These are phyloP conservation scores for Teunomyces barrocoloradensis DNA, from an alignment of 805 yeast species.

Conservation along the genomic window DNA sequence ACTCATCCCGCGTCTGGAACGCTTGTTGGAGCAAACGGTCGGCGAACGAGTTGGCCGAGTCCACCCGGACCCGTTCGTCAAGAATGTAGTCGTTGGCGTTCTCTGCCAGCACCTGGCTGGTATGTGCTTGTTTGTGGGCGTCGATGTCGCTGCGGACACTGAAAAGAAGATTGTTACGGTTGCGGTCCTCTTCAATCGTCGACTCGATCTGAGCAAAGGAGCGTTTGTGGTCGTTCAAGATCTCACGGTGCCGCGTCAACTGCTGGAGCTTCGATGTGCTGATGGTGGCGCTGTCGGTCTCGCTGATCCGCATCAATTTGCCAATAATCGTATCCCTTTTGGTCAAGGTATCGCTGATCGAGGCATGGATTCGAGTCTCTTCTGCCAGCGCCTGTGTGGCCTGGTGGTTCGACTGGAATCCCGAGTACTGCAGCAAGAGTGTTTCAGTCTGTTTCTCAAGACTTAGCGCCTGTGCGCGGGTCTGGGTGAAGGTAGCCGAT, in stretches of 20 bases:
- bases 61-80: slow-evolving; percentile 72
- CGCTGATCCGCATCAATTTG: slow-evolving; percentile 52
- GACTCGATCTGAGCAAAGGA: slow-evolving; percentile 59
- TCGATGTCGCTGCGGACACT: slow-evolving; percentile 80
- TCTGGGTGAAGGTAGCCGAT: slow-evolving; percentile 58
- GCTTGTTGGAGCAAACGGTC: slow-evolving; percentile 84
- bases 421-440: slow-evolving; percentile 41
- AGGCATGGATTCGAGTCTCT: slow-evolving; percentile 20
- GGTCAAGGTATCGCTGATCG: slow-evolving; percentile 24
- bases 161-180: slow-evolving; percentile 67
- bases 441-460: slow-evolving; percentile 71
- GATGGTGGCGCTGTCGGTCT: slow-evolving; percentile 49
- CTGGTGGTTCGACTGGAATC: slow-evolving; percentile 23
- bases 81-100: slow-evolving; percentile 71
- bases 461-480: slow-evolving; percentile 64
- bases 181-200: slow-evolving; percentile 69
- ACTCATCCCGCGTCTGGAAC: slow-evolving; percentile 83
- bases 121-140: slow-evolving; percentile 49
- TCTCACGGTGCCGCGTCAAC: slow-evolving; percentile 76
- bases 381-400: slow-evolving; percentile 22
- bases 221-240: slow-evolving; percentile 63
- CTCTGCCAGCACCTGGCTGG: slow-evolving; percentile 13
- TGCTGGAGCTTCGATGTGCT: slow-evolving; percentile 79
- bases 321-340: slow-evolving; percentile 53
- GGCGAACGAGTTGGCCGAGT: slow-evolving; percentile 68